These are phyloP conservation scores for Aspergillus unguis DNA, from an alignment of 2,329 filamentous ascomycete genomes.

Conservation along the genomic window DNA sequence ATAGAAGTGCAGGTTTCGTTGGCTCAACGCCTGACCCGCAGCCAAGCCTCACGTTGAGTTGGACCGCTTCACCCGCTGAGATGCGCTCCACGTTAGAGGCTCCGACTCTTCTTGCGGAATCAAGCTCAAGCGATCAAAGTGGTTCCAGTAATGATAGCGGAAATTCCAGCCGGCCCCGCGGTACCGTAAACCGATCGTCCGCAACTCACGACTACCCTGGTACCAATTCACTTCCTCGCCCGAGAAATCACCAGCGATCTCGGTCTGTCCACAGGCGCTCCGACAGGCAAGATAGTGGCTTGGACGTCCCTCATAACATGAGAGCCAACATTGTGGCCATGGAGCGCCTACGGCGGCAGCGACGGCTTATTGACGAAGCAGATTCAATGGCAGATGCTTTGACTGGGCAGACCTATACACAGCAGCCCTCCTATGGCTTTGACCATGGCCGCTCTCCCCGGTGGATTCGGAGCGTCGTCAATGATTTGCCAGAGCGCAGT, in stretches of 20 bases:
- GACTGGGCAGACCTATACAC: slow-evolving; percentile 34
- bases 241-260: slow-evolving; percentile 29
- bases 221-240: slow-evolving; percentile 21
- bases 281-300: slow-evolving; percentile 25
- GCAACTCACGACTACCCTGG: slow-evolving; percentile 22
- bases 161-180: slow-evolving; percentile 14
- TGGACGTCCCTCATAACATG: slow-evolving; percentile 30
- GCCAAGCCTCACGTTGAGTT: slow-evolving; percentile 36
- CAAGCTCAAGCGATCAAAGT: slow-evolving; percentile 22
- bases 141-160: slow-evolving; percentile 23
- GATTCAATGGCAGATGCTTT: slow-evolving; percentile 32
- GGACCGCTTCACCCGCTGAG: slow-evolving; percentile 42
- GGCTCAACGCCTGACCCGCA: slow-evolving; percentile 27
- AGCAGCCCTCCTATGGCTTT: slow-evolving; percentile 29
- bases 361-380: slow-evolving; percentile 35
- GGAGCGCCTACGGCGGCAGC: slow-evolving; percentile 40
- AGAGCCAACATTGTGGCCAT: slow-evolving; percentile 36
- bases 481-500: slow-evolving; percentile 34
- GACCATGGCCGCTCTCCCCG: slow-evolving; percentile 36
- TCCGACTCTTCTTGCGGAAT: slow-evolving; percentile 20
- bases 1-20: slow-evolving; percentile 25
- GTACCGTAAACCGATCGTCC: slow-evolving; percentile 18
- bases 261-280: slow-evolving; percentile 35
- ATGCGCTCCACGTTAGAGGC: slow-evolving; percentile 28
- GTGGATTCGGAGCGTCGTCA: slow-evolving; percentile 37